Evolutionary conservation across 192 early-diverging fungal species (phyloP).

Genomic region (Podila clonocystis): DNA sequence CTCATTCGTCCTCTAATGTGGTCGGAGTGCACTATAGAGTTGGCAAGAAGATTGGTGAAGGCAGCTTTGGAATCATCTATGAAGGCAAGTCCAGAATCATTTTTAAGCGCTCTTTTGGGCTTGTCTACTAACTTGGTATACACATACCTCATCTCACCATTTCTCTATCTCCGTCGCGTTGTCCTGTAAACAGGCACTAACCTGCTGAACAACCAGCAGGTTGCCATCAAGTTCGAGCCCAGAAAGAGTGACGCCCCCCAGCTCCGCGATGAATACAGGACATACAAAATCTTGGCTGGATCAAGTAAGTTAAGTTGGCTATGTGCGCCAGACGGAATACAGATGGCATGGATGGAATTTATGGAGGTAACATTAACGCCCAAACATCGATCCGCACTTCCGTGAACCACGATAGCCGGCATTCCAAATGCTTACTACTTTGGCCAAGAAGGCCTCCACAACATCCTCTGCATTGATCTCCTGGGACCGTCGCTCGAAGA

Average conservation of each 20-base stretch:
- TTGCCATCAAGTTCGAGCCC: slow-evolving; percentile 97
- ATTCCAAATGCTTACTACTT: slow-evolving; percentile 94
- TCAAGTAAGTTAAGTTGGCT: slow-evolving; percentile 45
- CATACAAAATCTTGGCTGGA: slow-evolving; percentile 93
- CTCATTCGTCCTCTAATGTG: slow-evolving; percentile 72
- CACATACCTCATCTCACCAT: neutral
- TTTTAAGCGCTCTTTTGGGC: neutral
- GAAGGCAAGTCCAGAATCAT: slow-evolving; percentile 74
- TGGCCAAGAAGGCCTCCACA: slow-evolving; percentile 96
- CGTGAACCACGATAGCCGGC: slow-evolving; percentile 63
- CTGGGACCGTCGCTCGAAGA: slow-evolving; percentile 94
- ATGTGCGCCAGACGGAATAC: too few species aligned
- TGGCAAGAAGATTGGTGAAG: slow-evolving; percentile 96
- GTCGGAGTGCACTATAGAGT: slow-evolving; percentile 97
- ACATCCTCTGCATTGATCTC: slow-evolving; percentile 93
- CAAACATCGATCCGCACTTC: neutral
- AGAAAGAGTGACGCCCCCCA: slow-evolving; percentile 97
- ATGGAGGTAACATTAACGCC: neutral
- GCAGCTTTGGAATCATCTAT: slow-evolving; percentile 98
- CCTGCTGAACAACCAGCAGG: slow-evolving; percentile 88
- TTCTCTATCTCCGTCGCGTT: neutral
- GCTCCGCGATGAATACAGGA: slow-evolving; percentile 93
- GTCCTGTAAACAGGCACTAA: slow-evolving; percentile 72
- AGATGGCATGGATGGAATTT: neutral
- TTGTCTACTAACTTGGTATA: neutral